These are phyloP conservation scores for Aureobasidium melanogenum DNA, from an alignment of 2,329 filamentous ascomycete genomes.

Conservation along the genomic window DNA sequence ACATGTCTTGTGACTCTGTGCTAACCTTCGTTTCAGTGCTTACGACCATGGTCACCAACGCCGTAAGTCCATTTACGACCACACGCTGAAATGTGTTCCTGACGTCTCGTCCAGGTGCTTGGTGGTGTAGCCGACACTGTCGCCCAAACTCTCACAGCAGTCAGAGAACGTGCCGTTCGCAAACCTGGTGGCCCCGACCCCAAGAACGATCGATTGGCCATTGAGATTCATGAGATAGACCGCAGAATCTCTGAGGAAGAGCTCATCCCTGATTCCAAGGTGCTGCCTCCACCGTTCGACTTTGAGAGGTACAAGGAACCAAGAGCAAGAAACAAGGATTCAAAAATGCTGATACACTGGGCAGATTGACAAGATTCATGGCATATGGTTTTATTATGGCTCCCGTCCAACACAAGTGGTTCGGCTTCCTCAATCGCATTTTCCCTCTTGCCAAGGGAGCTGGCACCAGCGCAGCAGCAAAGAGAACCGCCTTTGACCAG, in stretches of 20 bases:
- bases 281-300: constrained; percentile 75
- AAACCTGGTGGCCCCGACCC: constrained; percentile 49
- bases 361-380: constrained; percentile 84
- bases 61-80: constrained; percentile 41
- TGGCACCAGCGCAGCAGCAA: constrained; percentile 69
- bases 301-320: constrained; percentile 51
- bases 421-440: constrained; percentile 67
- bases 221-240: constrained; percentile 83
- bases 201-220: constrained; percentile 64
- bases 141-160: constrained; percentile 81
- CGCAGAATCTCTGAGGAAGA: constrained; percentile 64
- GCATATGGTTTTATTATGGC: constrained; percentile 96
- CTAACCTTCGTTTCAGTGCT: constrained; percentile 50
- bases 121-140: constrained; percentile 95
- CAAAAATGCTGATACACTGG: not conserved
- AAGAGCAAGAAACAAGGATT: not conserved
- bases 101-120: constrained; percentile 48
- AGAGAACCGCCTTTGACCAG: constrained; percentile 88
- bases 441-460: constrained; percentile 79
- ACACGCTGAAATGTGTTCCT: constrained; percentile 5
- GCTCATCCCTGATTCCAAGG: constrained; percentile 53
- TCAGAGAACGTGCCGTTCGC: constrained; percentile 47
- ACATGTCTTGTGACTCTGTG: not conserved
- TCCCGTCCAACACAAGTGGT: constrained; percentile 92
- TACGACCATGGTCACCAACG: constrained; percentile 98